Percentiles rank a stretch among this genome's conserved stretches.
Conservation (phyloP, 2,329 filamentous ascomycete species). For the Thielaviopsis punctulata region DNA sequence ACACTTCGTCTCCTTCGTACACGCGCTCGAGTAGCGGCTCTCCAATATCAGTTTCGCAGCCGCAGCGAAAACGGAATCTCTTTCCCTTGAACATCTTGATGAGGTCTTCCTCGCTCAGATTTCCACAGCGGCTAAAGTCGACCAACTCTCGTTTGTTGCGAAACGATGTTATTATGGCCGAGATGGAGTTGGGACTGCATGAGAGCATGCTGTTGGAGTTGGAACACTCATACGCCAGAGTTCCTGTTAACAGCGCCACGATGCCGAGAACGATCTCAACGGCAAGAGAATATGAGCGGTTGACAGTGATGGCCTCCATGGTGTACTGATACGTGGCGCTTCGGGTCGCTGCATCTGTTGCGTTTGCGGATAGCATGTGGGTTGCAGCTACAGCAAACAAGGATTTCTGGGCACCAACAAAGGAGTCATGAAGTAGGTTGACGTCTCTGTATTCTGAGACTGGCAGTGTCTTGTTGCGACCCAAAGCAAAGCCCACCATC, state of each 20-base stretch:
- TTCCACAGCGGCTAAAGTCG: background rate
- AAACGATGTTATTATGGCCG: conserved; percentile 14
- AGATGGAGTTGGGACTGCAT: conserved; percentile 17
- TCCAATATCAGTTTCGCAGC: conserved; percentile 1
- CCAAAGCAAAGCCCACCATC: conserved; percentile 21
- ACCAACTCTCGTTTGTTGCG: conserved; percentile 12
- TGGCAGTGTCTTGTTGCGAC: conserved; percentile 4
- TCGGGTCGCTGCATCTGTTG: background rate
- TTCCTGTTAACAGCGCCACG: conserved; percentile 12
- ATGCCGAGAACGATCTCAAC: conserved; percentile 18
- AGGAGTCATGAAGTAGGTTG: conserved; percentile 11
- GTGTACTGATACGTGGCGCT: conserved; percentile 2
- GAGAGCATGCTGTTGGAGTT: conserved; percentile 11
- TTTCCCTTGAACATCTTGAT: background rate
- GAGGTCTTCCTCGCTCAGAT: background rate
- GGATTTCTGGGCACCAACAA: conserved; percentile 16
- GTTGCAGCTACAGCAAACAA: conserved; percentile 18
- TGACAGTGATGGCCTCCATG: conserved; percentile 19
- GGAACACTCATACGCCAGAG: conserved; percentile 13
- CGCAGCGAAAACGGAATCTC: conserved; percentile 13
- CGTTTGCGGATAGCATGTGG: background rate
- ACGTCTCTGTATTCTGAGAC: conserved; percentile 10
- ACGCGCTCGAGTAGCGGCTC: background rate
- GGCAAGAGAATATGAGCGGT: conserved; percentile 17
- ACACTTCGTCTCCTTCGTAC: background rate